These are phyloP conservation scores for Lactarius sanguifluus DNA, from an alignment of 768 basidiomycete species.

Conservation along the genomic window DNA sequence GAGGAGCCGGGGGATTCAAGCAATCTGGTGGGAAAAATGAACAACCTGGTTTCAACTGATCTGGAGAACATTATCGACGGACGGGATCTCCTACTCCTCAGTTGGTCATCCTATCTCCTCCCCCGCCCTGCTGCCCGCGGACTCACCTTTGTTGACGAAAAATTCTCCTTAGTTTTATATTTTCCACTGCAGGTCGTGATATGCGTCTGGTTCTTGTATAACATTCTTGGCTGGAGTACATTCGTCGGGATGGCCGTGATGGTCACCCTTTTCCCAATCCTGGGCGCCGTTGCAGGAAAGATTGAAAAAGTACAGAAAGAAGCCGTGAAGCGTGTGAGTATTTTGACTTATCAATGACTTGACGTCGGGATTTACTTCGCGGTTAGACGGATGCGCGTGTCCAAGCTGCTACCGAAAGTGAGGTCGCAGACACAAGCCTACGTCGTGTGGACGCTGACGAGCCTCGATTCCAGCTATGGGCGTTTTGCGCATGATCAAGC, in stretches of 20 bases:
- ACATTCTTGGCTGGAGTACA: constrained; percentile 50
- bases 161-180: constrained; percentile 33
- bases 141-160: neutral
- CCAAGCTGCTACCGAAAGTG: constrained; percentile 45
- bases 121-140: constrained; percentile 2
- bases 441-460: constrained; percentile 13
- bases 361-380: neutral
- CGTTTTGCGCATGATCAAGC: constrained; percentile 50
- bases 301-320: constrained; percentile 40
- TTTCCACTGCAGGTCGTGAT: constrained; percentile 44
- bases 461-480: constrained; percentile 34
- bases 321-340: constrained; percentile 42
- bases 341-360: constrained; percentile 3
- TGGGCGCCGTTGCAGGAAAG: constrained; percentile 41
- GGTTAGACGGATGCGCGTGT: constrained; percentile 48
- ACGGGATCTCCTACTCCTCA: constrained; percentile 32
- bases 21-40: constrained; percentile 72
- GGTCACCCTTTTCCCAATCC: constrained; percentile 44
- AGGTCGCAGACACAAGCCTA: neutral
- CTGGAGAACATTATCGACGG: constrained; percentile 36
- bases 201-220: constrained; percentile 44
- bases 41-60: constrained; percentile 73
- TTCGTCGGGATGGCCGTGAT: constrained; percentile 44
- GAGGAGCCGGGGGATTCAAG: constrained; percentile 35
- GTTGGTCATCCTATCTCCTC: constrained; percentile 2